A percentile compares a stretch with the other conserved stretches of the same genome.
These are phyloP conservation scores for Podaxis carcinomalis DNA, from an alignment of 768 basidiomycete species.

Conservation along the genomic window DNA sequence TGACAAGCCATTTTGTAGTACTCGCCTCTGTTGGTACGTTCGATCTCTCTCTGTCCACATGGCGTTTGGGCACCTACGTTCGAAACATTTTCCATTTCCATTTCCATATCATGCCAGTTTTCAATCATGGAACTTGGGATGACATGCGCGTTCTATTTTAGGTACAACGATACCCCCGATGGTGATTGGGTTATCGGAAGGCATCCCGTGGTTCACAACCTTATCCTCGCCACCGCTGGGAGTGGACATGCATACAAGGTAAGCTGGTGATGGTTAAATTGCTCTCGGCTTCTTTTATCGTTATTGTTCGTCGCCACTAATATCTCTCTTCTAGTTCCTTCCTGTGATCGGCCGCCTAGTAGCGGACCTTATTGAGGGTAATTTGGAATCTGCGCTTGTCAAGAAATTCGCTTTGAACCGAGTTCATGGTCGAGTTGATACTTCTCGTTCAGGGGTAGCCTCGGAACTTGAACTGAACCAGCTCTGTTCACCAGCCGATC, in stretches of 20 bases:
- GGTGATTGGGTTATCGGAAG: slow-evolving; percentile 87
- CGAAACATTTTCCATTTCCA: no score
- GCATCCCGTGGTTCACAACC: slow-evolving; percentile 47
- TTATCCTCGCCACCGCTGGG: slow-evolving; percentile 83
- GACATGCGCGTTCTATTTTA: slow-evolving; percentile 22
- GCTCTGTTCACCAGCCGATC: slow-evolving; percentile 47
- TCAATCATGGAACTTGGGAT: background rate
- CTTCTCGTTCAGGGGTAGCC: slow-evolving; percentile 27
- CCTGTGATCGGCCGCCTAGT: slow-evolving; percentile 80
- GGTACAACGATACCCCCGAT: slow-evolving; percentile 88
- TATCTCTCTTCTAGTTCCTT: slow-evolving; percentile 58
- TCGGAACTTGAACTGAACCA: slow-evolving; percentile 41
- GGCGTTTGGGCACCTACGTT: background rate
- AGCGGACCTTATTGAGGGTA: slow-evolving; percentile 65
- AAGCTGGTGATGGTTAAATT: slow-evolving; percentile 1
- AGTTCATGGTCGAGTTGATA: slow-evolving; percentile 24
- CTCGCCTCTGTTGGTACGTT: slow-evolving; percentile 84
- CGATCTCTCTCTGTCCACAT: slow-evolving; percentile 3
- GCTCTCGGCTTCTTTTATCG: slow-evolving; percentile 3
- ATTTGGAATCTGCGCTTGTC: slow-evolving; percentile 44
- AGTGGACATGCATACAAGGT: slow-evolving; percentile 90
- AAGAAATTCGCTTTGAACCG: slow-evolving; percentile 66
- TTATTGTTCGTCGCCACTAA: background rate
- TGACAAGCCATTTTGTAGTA: slow-evolving; percentile 62
- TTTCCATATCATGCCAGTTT: background rate